phyloP scores from a whole-genome alignment of 495 filamentous ascomycete genomes.

The Hapsidospora chrysogenum region DNA sequence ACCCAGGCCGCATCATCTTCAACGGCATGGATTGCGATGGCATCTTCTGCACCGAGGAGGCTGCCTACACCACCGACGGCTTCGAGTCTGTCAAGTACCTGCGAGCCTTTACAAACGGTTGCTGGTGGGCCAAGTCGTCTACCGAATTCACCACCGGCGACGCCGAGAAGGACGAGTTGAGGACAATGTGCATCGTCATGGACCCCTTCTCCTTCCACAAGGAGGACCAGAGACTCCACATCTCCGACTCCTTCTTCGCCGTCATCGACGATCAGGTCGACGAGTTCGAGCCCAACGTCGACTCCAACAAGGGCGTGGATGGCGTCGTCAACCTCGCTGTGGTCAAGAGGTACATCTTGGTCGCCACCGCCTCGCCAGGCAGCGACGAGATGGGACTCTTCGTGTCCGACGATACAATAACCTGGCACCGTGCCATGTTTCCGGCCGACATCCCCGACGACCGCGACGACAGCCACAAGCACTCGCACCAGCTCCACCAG shows the following conservation, averaged over 20 bases:
- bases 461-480: constrained; percentile 11
- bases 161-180: constrained; percentile 37
- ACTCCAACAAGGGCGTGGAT: constrained; percentile 48
- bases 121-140: constrained; percentile 68
- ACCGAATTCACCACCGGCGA: constrained; percentile 53
- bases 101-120: constrained; percentile 46
- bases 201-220: constrained; percentile 40
- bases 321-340: constrained; percentile 62
- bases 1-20: constrained; percentile 71
- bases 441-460: too few species aligned
- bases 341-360: constrained; percentile 74
- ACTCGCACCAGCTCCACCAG: constrained; percentile 58
- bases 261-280: constrained; percentile 26
- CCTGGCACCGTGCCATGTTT: constrained; percentile 89
- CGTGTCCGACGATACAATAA: constrained; percentile 57
- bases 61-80: constrained; percentile 70
- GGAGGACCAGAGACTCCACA: constrained; percentile 54
- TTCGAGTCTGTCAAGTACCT: constrained; percentile 53
- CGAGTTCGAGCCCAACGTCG: constrained; percentile 57
- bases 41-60: constrained; percentile 34
- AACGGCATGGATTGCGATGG: constrained; percentile 51
- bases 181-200: constrained; percentile 64
- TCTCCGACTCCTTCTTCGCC: constrained; percentile 67
- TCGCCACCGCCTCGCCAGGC: constrained; percentile 56
- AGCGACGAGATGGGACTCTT: constrained; percentile 83